Evolutionary conservation across 768 basidiomycete species (phyloP), one percentile per base, ranked within the genome.

Genomic region (Kockovaella imperatae): DNA sequence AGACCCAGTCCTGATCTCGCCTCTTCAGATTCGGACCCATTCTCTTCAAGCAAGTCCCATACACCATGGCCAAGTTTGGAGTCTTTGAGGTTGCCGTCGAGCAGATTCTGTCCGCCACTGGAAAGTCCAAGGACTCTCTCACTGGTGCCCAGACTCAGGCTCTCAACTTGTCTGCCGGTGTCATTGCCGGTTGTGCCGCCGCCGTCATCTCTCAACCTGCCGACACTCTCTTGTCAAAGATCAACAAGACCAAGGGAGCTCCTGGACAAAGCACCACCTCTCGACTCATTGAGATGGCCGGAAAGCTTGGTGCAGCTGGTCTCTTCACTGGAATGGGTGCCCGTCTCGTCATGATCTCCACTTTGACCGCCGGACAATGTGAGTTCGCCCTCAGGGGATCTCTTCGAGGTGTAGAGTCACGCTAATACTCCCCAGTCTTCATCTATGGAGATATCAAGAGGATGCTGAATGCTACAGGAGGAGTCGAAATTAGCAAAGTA

Each of bases 41-140:
- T 65, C 56, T 74, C 47, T 74, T 74, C 72, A 74, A 74, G 45
- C 71, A 93, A 84, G 89, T 93, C 65, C 90, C 90, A 45, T 95
- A 95, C 78, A 95, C 90, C 65, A 91, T 95, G 89, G 89, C 89
- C 77, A 95, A 95, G 75, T 95, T 95, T 81, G 87, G 80, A 80
- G 88, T 87, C 80, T 91, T 84, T 70, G 77, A 81, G 65, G 70
- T 85, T 60, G 90, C 91, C 77, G 87, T 87, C 74, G 87, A 84
- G 57, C 80, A 85, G 68, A 84, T 88, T 72, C 83, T 90, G 75
- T 78, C 83, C 10, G 75, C 79, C 13, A 87, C 87, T 73, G 73
- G 79, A 75, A 83, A 88, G 76, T 72, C 78, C 56, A 90, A 74
- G 62, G 57, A 83, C 38, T 86, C 91, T 69, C 86, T 96, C 53